These are phyloP conservation scores for Botrytis tulipae DNA, from an alignment of 2,329 filamentous ascomycete species.

Conservation along the genomic window DNA sequence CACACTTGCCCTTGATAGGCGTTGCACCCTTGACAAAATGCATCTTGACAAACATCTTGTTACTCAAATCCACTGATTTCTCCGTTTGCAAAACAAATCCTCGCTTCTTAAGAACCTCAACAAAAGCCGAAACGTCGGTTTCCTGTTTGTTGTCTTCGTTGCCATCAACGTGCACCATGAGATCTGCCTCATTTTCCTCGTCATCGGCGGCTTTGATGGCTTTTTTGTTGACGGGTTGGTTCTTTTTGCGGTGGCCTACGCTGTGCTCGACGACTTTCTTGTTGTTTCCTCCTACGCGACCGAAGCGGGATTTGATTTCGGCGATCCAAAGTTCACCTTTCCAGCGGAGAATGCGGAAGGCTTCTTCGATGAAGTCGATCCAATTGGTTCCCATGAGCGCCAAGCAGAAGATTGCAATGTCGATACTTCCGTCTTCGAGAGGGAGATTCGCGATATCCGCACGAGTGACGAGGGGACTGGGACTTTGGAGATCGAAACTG, in stretches of 20 bases:
- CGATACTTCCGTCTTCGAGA: slow-evolving; percentile 68
- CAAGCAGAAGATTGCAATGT: slow-evolving; percentile 91
- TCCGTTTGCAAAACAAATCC: slow-evolving; percentile 81
- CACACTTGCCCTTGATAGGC: slow-evolving; percentile 74
- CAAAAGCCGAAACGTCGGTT: slow-evolving; percentile 84
- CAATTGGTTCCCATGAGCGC: slow-evolving; percentile 99
- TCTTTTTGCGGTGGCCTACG: slow-evolving; percentile 64
- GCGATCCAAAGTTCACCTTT: slow-evolving; percentile 96
- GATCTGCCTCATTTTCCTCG: slow-evolving; percentile 52
- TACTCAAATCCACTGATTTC: slow-evolving; percentile 69
- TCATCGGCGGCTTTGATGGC: slow-evolving; percentile 43
- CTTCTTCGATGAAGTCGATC: slow-evolving; percentile 94
- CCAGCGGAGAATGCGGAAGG: slow-evolving; percentile 85
- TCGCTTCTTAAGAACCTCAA: slow-evolving; percentile 74
- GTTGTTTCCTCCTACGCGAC: slow-evolving; percentile 51
- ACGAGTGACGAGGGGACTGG: slow-evolving; percentile 73
- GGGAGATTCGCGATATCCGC: slow-evolving; percentile 88
- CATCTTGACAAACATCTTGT: slow-evolving; percentile 99
- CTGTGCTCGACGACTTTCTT: slow-evolving; percentile 62
- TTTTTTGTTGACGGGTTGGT: slow-evolving; percentile 47
- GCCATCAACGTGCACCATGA: slow-evolving; percentile 71
- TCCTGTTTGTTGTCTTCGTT: slow-evolving; percentile 62
- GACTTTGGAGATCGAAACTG: slow-evolving; percentile 84
- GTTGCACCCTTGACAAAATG: slow-evolving; percentile 82
- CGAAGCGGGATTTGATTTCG: slow-evolving; percentile 94